These are phyloP conservation scores for Termitomyces sp. DNA, from an alignment of 768 basidiomycete genomes.

Conservation along the genomic window DNA sequence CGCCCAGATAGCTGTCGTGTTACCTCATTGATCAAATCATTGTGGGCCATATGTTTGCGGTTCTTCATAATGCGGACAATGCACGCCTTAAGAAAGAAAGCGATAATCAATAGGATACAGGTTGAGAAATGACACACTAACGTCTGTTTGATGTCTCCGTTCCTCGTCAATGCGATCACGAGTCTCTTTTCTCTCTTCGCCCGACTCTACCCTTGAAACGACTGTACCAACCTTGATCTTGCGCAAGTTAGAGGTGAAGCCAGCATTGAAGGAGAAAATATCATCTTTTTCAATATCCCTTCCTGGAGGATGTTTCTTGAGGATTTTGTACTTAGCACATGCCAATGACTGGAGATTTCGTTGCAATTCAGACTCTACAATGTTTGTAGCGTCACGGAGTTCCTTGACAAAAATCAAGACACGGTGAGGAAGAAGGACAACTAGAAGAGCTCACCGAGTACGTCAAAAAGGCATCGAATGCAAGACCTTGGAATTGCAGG, in stretches of 20 bases:
- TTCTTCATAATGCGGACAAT: conserved; percentile 98
- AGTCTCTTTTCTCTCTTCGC: conserved; percentile 88
- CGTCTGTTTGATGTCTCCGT: conserved; percentile 86
- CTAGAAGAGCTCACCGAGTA: conserved; percentile 56
- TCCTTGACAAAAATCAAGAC: conserved; percentile 51
- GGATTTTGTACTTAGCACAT: conserved; percentile 88
- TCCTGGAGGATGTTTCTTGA: conserved; percentile 88
- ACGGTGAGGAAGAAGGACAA: not conserved
- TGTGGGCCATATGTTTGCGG: conserved; percentile 84
- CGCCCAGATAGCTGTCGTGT: conserved; percentile 80
- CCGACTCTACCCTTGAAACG: conserved; percentile 82
- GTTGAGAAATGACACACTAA: conserved; percentile 23
- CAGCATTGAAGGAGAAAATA: conserved; percentile 84
- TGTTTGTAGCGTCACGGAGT: conserved; percentile 70
- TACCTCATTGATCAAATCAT: conserved; percentile 87
- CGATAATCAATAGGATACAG: conserved; percentile 3
- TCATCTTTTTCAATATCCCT: conserved; percentile 77
- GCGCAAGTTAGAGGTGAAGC: conserved; percentile 78
- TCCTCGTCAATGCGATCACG: conserved; percentile 90
- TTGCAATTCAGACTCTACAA: conserved; percentile 76
- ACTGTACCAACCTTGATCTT: conserved; percentile 93
- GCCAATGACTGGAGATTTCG: conserved; percentile 96
- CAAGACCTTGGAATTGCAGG: conserved; percentile 76
- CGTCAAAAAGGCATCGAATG: conserved; percentile 65
- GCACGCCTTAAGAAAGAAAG: conserved; percentile 65